phyloP scores from a whole-genome alignment of 2,329 filamentous ascomycete species.

The Calonectria pauciramosa region DNA sequence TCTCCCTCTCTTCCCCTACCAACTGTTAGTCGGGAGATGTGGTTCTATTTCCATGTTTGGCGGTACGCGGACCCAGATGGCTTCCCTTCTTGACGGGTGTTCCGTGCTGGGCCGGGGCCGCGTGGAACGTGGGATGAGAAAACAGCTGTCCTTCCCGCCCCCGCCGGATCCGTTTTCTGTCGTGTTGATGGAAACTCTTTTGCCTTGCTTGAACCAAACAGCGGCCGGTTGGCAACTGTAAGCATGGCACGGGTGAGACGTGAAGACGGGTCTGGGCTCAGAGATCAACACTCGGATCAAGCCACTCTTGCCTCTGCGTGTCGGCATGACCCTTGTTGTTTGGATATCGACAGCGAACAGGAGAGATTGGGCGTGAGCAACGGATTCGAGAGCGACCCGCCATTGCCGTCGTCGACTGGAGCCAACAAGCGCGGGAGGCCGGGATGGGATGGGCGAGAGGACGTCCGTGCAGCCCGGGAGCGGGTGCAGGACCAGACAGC shows the following conservation, averaged over 20 bases:
- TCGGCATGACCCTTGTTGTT: slow-evolving; percentile 10
- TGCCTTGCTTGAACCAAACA: background rate
- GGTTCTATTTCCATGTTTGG: slow-evolving; percentile 4
- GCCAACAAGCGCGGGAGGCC: slow-evolving; percentile 43
- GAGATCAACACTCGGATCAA: slow-evolving; percentile 24
- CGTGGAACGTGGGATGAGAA: slow-evolving; percentile 22
- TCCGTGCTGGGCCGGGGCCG: slow-evolving; percentile 13
- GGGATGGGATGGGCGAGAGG: slow-evolving; percentile 25
- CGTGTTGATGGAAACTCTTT: slow-evolving; percentile 1
- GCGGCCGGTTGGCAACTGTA: background rate
- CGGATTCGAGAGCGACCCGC: slow-evolving; percentile 31
- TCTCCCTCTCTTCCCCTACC: background rate
- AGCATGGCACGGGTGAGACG: slow-evolving; percentile 10
- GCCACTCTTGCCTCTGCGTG: slow-evolving; percentile 16
- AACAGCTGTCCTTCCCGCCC: slow-evolving; percentile 8
- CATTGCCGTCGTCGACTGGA: slow-evolving; percentile 37
- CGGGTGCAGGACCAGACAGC: slow-evolving; percentile 7
- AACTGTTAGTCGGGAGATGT: background rate
- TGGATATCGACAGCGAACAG: background rate
- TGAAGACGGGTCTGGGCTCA: slow-evolving; percentile 16
- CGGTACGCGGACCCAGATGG: slow-evolving; percentile 3
- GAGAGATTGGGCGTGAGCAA: slow-evolving; percentile 5
- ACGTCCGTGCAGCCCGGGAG: slow-evolving; percentile 24
- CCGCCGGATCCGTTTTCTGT: slow-evolving; percentile 12
- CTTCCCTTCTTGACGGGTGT: background rate